Base-by-base conservation (phyloP, 2,329 filamentous ascomycete genomes). In the Xylaria sp. region DNA sequence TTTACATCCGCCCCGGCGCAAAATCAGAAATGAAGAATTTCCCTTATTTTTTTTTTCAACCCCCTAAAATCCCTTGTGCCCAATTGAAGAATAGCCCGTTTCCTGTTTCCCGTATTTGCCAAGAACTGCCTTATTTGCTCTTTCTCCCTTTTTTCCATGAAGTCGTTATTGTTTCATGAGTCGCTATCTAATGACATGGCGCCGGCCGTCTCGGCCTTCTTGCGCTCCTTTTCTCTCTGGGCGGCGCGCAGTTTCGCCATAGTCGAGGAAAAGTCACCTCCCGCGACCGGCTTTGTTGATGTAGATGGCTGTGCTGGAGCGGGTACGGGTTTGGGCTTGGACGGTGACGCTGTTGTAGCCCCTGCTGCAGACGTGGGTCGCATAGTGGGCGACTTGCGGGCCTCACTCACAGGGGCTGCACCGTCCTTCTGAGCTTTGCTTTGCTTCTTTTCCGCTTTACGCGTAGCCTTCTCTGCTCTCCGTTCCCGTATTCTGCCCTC, bases 171-270 rank as follows among this genome's bases (percentile, higher is more conserved):
- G 23, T 23, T 18, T 48, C 23, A 51, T 19, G 30, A 49, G 16
- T n/a, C 19, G 16, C 50, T 11, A 18, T 54, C 53, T 30, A 52
- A 58, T 37, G 42, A 9, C 18, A 56, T 52, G 52, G 53, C 23
- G 42, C 11, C 42, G n/a, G 71, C 75, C 58, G 78, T 76, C 48
- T 71, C 70, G 54, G 82, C 80, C 62, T 78, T 76, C 65, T 75
- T 76, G 49, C 74, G 69, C 63, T 85, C 77, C 55, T 83, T 81
- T 62, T 82, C 81, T 10, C 82, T 78, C 69, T 85, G 82, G 23
- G 82, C 82, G 58, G 79, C 83, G 64, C 81, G 80, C 47, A 86
- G 65, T 58, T 82, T 77, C 61, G 81, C 84, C 74, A 85, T 77
- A 1, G 80, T 84, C 8, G 69, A 70, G 52, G 73, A 69, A 60